A percentile compares a stretch with the other conserved stretches of the same genome.
Evolutionary conservation across 805 yeast species (phyloP).

Genomic region (Suhomyces faveliae): DNA sequence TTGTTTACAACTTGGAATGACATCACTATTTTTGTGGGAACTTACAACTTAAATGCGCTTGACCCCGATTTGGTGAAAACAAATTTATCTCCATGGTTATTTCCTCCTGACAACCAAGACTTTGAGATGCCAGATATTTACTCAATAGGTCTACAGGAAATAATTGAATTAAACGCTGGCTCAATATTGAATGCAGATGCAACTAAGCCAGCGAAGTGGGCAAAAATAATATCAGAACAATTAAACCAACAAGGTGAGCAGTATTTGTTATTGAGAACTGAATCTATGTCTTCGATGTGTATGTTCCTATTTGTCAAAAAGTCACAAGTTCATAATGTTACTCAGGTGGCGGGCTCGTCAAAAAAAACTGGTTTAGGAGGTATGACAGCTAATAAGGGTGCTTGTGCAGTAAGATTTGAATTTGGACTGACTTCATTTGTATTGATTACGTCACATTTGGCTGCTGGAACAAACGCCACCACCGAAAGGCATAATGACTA

Average conservation of each 20-base stretch:
- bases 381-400: constrained; percentile 96
- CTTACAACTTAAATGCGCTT: constrained; percentile 84
- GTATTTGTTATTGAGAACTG: constrained; percentile 68
- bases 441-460: constrained; percentile 84
- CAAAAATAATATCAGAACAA: constrained; percentile 58
- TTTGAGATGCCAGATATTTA: constrained; percentile 67
- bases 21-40: constrained; percentile 72
- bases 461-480: constrained; percentile 83
- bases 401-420: constrained; percentile 86
- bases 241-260: constrained; percentile 48
- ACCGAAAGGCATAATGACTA: constrained; percentile 88
- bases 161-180: constrained; percentile 89
- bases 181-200: constrained; percentile 84
- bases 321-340: constrained; percentile 49
- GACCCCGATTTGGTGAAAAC: constrained; percentile 40
- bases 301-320: constrained; percentile 62
- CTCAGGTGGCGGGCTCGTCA: constrained; percentile 89
- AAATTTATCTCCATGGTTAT: constrained; percentile 76
- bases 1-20: constrained; percentile 61
- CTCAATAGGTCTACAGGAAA: constrained; percentile 91
- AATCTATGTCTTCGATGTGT: constrained; percentile 69
- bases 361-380: constrained; percentile 97
- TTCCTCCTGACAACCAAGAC: constrained; percentile 55
- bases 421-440: constrained; percentile 54
- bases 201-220: constrained; percentile 80